Evolutionary conservation across 2,329 filamentous ascomycete species (phyloP).

Genomic region (Epichloe sibirici): DNA sequence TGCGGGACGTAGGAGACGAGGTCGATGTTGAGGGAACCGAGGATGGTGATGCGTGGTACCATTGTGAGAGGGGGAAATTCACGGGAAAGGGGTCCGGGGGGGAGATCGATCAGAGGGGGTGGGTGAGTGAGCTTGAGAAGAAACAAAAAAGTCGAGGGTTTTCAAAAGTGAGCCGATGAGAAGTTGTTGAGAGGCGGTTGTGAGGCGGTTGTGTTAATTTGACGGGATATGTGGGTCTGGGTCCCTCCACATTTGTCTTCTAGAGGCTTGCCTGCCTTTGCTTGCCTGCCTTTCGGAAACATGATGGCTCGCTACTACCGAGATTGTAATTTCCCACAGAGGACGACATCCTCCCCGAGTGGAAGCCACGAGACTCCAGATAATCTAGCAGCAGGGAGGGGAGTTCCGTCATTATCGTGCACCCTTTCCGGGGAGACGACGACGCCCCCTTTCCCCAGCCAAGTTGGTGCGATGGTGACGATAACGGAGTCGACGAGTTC

Average conservation of each 20-base stretch:
- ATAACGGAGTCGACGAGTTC: conserved; percentile 65
- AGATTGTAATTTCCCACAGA: conserved; percentile 52
- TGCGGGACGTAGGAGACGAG: conserved; percentile 80
- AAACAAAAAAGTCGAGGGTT: no score
- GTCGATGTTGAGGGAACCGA: conserved; percentile 92
- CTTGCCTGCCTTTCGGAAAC: no score
- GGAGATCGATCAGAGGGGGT: no score
- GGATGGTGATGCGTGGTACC: conserved; percentile 53
- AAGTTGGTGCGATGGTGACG: conserved; percentile 80
- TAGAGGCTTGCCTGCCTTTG: no score
- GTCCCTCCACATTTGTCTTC: no score
- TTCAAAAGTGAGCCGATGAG: no score
- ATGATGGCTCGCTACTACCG: background rate
- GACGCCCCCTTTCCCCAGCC: conserved; percentile 76
- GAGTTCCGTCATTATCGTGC: conserved; percentile 34
- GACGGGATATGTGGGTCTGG: no score
- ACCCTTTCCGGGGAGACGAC: conserved; percentile 60
- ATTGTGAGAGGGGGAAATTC: background rate
- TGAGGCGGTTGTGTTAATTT: no score
- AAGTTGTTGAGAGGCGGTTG: no score
- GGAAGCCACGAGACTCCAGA: conserved; percentile 60
- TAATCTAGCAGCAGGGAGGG: conserved; percentile 52
- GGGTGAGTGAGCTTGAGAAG: no score
- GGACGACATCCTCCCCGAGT: conserved; percentile 70
- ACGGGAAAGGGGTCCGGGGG: background rate